Evolutionary conservation across 441 rosid species (phyloP), one percentile per base, ranked within the genome.

Genomic region (Croton laevigatus): DNA sequence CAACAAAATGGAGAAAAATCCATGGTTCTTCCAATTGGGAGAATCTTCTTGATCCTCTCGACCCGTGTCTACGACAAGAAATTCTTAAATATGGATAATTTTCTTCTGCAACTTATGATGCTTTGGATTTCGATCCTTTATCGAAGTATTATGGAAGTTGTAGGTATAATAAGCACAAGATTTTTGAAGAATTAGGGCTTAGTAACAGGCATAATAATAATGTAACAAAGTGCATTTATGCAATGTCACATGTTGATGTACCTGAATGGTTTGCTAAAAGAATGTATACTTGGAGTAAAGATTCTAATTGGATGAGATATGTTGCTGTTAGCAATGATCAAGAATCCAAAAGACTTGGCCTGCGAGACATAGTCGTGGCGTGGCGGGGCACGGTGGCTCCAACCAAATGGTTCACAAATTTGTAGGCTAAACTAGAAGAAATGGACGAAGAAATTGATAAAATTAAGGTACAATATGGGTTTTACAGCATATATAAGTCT

Each of bases 341-440:
- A 62, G 95, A 89, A 77, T 66, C 90, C 0, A 3, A n/a, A 8
- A 77, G 95, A 80, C 88, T 90, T 0, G 97, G 97, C 23, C 73
- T 91, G 66, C 71, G 95, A 69, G 95, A 93, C 78, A 85, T 89
- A 22, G 79, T 85, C 4, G 89, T 93, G 61, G 87, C 88, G 6
- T 93, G 95, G 95, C 82, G 93, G 23, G 95, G 95, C 27, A 90
- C 94, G 0, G 88, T 90, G 76, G 85, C 97, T 6, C 97, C 97
- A 2, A 76, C 89, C 0, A 93, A 90, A 69, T 93, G 95, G 95
- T 81, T 69, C 55, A 75, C 73, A n/a, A 89, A 93, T 70, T 74
- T 93, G 8, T 85, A 76, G 53, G 48, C 91, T 8, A 76, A 82
- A 58, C 69, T 84, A 58, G 83, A 84, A 72, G 73, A 65, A 11